phyloP scores from a whole-genome alignment of 2,329 filamentous ascomycete genomes.

The Neurospora sp. region DNA sequence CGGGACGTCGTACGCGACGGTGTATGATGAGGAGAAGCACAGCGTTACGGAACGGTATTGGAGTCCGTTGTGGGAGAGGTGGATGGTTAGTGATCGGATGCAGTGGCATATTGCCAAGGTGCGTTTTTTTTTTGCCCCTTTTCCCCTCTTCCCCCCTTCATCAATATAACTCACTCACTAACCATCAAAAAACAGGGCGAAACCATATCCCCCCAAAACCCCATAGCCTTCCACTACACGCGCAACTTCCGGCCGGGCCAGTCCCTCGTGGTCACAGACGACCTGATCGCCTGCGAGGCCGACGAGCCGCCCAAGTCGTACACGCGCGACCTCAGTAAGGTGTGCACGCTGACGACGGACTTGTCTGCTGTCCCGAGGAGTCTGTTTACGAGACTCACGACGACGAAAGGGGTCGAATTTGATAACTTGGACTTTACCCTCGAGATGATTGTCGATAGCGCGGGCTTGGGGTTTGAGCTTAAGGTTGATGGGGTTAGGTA shows the following conservation, averaged over 20 bases:
- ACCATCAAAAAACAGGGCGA: slow-evolving; percentile 44
- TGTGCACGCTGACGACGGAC: slow-evolving; percentile 74
- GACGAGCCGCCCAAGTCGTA: slow-evolving; percentile 55
- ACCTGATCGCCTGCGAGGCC: slow-evolving; percentile 65
- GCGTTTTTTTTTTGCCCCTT: slow-evolving; percentile 19
- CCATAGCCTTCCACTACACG: slow-evolving; percentile 77
- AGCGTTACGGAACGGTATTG: slow-evolving; percentile 65
- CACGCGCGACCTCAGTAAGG: slow-evolving; percentile 53
- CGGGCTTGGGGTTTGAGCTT: slow-evolving; percentile 65
- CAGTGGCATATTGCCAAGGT: slow-evolving; percentile 79
- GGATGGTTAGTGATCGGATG: slow-evolving; percentile 78
- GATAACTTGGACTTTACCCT: slow-evolving; percentile 74
- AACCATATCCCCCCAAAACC: slow-evolving; percentile 60
- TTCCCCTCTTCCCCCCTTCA: not conserved
- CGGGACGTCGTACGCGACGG: slow-evolving; percentile 71
- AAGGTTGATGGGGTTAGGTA: slow-evolving; percentile 71
- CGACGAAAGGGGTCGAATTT: slow-evolving; percentile 70
- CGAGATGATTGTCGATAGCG: slow-evolving; percentile 74
- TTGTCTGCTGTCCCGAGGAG: slow-evolving; percentile 63
- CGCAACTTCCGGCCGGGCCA: slow-evolving; percentile 74
- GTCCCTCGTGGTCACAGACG: slow-evolving; percentile 67
- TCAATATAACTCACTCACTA: not conserved
- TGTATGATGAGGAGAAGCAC: slow-evolving; percentile 68
- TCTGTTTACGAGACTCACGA: slow-evolving; percentile 65
- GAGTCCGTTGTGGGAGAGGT: slow-evolving; percentile 69